phyloP scores from a whole-genome alignment of 2,329 filamentous ascomycete genomes.

The Trichoderma pleuroti region DNA sequence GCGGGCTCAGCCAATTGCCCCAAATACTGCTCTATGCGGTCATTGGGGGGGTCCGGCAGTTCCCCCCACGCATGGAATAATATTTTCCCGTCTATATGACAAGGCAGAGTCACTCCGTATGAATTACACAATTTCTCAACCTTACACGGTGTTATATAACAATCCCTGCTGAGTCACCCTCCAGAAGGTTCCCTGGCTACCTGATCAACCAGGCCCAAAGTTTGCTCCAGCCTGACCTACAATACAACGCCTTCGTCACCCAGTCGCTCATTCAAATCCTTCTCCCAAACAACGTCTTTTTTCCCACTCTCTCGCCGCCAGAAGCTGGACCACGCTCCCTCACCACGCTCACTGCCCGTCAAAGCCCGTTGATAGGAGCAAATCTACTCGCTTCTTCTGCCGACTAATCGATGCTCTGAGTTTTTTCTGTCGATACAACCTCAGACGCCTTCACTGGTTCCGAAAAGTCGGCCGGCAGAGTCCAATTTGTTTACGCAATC shows the following conservation, averaged over 20 bases:
- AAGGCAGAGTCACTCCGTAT: neutral
- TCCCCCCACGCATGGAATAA: neutral
- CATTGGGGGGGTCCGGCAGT: neutral
- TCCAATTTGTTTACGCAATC: neutral
- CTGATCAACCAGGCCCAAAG: neutral
- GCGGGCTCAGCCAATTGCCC: neutral
- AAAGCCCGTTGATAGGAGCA: conserved; percentile 23
- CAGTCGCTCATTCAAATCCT: conserved; percentile 21
- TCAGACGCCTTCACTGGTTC: conserved; percentile 64
- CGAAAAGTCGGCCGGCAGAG: conserved; percentile 39
- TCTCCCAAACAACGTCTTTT: conserved; percentile 26
- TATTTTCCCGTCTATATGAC: neutral
- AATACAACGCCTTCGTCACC: neutral
- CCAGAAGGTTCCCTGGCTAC: conserved; percentile 6
- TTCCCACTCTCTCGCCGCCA: conserved; percentile 31
- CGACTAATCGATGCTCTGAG: conserved; percentile 39
- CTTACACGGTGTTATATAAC: neutral
- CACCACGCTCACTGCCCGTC: conserved; percentile 18
- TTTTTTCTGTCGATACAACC: conserved; percentile 23
- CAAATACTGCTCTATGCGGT: neutral
- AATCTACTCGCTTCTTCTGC: conserved; percentile 32
- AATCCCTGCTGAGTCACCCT: conserved; percentile 4
- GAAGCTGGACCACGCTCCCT: conserved; percentile 35
- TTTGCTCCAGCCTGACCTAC: conserved; percentile 7
- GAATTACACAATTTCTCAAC: neutral